Base-by-base conservation (phyloP, 495 filamentous ascomycete genomes). In the Aspergillus campestris region DNA sequence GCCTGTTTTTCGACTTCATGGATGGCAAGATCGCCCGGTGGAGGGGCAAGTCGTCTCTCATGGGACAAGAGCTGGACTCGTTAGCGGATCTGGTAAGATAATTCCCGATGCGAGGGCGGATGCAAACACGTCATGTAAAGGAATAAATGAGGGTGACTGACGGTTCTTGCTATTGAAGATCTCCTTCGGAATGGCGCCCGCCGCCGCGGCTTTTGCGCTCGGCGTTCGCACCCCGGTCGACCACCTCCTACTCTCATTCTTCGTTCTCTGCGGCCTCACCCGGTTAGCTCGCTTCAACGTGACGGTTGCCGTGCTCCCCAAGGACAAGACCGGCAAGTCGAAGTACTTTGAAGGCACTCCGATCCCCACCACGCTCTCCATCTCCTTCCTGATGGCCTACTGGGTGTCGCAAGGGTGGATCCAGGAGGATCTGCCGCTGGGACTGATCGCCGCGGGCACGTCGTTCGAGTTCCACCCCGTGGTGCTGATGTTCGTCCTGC, bases 1-100 rank as follows among this genome's bases (percentile, higher is more conserved):
- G 90, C 3, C 76, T 97, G 3, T 96, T 96, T 71, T 98, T 98
- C 65, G 92, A 98, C 62, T 95, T 95, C 59, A 89, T 97, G 82
- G 92, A 98, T 64, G 92, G 92, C 51, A 92, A 86, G 56, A 89
- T 98, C 34, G 92, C 92, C 47, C 72, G 92, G 42, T 97, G 92
- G 94, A 77, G 94, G 57, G 82, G 87, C 65, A 97, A 96, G 79
- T 88, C 86, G 49, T 90, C 84, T 45, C 70, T 97, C 57, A 97
- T 98, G 92, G 92, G 92, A 3, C 92, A 97, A 65, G 92, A 97
- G 67, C 73, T 98, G 34, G 92, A 98, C 66, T 96, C 91, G n/a
- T 73, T 98, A 34, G 92, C 92, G 34, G 92, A 98, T 64, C 61
- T 98, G 70, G 92, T 97, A 84, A 31, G 70, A 49, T 30, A 9